Evolutionary conservation across 163 green algal genomes (phyloP).

Genomic region (Chlorella variabilis): DNA sequence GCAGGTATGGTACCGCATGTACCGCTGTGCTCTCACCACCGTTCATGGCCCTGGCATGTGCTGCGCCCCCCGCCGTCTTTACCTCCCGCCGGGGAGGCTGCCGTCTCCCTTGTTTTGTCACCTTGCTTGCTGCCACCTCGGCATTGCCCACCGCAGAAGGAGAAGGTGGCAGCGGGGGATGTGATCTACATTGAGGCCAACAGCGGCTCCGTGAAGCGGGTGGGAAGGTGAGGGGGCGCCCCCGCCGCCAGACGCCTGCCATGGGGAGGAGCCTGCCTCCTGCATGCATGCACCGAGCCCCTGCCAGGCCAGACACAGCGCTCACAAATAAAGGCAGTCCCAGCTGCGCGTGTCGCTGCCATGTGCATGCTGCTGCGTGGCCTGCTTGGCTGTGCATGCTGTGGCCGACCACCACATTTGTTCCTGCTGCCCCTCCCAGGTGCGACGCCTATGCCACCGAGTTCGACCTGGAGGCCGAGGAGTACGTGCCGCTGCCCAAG

Average conservation of each 20-base stretch:
- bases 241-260: not conserved
- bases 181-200: constrained; percentile 99
- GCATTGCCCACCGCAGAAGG: constrained; percentile 64
- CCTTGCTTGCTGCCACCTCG: not conserved
- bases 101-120: not conserved
- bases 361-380: no score
- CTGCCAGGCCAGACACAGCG: no score
- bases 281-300: no score
- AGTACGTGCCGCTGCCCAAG: constrained; percentile 99
- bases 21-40: no score
- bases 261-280: no score
- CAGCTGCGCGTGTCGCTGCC: no score
- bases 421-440: not conserved
- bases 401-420: not conserved
- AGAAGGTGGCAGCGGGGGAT: constrained; percentile 89
- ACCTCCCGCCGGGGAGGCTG: no score
- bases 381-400: no score
- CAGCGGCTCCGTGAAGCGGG: constrained; percentile 94
- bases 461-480: constrained; percentile 98
- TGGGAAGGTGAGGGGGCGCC: constrained; percentile 74
- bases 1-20: constrained; percentile 52
- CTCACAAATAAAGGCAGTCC: no score
- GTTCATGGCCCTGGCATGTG: no score
- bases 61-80: not conserved
- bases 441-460: constrained; percentile 97